Conservation (phyloP, 441 rosid genomes). For the Eruca vesicaria region DNA sequence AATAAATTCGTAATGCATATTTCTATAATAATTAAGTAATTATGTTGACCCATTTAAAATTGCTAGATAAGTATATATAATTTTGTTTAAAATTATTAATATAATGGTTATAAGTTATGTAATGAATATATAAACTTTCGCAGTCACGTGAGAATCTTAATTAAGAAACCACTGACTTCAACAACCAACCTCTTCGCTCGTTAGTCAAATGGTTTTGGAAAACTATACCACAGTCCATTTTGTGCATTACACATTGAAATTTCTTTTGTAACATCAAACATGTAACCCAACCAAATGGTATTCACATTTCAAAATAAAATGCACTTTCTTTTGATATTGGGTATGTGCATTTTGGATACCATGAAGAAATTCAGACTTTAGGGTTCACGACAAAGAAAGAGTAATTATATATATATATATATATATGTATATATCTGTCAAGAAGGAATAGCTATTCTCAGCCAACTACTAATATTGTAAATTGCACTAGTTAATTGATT, state of each 20-base stretch:
- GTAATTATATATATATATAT: neutral
- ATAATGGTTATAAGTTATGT: neutral
- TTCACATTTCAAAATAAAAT: neutral
- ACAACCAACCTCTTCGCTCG: neutral
- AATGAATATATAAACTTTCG: neutral
- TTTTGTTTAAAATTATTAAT: neutral
- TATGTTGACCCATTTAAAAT: no score
- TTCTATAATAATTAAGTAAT: neutral
- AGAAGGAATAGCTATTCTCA: neutral
- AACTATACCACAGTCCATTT: slow-evolving; percentile 14
- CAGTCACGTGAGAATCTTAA: slow-evolving; percentile 19
- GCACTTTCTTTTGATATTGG: neutral
- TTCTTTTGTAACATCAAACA: neutral
- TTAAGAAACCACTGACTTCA: neutral
- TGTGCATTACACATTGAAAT: neutral
- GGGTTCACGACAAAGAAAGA: neutral
- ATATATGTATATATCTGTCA: neutral
- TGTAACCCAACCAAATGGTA: neutral
- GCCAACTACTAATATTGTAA: neutral
- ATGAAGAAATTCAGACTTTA: neutral
- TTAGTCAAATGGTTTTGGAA: slow-evolving; percentile 14
- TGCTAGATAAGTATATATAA: no score
- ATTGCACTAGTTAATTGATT: neutral
- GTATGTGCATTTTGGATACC: neutral
- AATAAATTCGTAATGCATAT: neutral